Conservation (phyloP, 1,284 basidiomycete species). For the Heterobasidion occidentale region DNA sequence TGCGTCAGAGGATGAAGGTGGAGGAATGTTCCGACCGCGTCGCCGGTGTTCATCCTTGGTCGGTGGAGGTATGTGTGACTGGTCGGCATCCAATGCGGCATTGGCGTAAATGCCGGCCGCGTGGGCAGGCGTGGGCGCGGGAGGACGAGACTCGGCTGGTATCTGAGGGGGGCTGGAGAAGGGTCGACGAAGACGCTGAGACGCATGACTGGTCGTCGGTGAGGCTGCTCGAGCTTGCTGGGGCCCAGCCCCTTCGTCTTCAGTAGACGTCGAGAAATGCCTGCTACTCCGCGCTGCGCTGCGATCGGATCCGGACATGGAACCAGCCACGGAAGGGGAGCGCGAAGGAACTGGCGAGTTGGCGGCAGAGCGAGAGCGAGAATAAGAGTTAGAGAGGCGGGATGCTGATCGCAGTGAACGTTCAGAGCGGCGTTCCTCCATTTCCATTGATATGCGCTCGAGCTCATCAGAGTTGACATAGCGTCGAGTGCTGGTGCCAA, state of each 20-base stretch:
- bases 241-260: neutral
- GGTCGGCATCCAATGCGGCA: neutral
- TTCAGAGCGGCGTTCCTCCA: slow-evolving; percentile 49
- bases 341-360: slow-evolving; percentile 12
- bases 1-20: neutral
- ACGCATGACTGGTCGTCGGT: neutral
- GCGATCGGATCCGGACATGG: slow-evolving; percentile 4
- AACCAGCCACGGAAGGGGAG: slow-evolving; percentile 10
- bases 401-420: slow-evolving; percentile 23
- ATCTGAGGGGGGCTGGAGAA: neutral
- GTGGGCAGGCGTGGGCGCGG: slow-evolving; percentile 8
- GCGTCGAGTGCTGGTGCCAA: slow-evolving; percentile 13
- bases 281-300: neutral
- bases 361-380: slow-evolving; percentile 14
- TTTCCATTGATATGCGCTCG: slow-evolving; percentile 45
- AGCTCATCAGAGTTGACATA: slow-evolving; percentile 44
- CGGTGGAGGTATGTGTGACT: slow-evolving; percentile 2
- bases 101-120: slow-evolving; percentile 1
- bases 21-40: slow-evolving; percentile 2
- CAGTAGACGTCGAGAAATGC: neutral
- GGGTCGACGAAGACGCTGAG: neutral
- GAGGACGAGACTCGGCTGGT: slow-evolving; percentile 2
- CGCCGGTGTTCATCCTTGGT: slow-evolving; percentile 3
- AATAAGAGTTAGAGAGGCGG: slow-evolving; percentile 8
- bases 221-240: neutral